A percentile compares a stretch with the other conserved stretches of the same genome.
These are phyloP conservation scores for Pyropia yezoensis DNA, from an alignment of 23 red algal genomes.

Conservation along the genomic window DNA sequence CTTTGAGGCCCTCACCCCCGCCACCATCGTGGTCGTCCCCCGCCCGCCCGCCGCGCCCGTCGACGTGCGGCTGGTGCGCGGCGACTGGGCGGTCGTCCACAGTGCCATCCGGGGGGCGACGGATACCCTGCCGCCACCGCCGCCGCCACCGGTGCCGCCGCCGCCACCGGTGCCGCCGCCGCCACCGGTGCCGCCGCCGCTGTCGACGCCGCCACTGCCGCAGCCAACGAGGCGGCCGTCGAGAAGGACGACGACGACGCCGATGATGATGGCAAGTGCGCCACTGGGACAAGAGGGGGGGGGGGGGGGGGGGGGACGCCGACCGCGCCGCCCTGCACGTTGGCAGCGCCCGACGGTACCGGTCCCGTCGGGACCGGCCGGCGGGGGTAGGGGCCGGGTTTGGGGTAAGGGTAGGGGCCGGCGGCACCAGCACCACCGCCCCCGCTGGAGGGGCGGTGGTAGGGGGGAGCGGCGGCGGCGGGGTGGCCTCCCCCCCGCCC, in stretches of 20 bases:
- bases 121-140: background rate
- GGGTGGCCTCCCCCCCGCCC: constrained; percentile 7
- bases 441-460: background rate
- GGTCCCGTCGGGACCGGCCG: background rate
- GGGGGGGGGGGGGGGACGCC: background rate
- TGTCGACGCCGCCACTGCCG: too few relatives aligned
- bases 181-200: background rate
- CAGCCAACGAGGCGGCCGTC: too few relatives aligned
- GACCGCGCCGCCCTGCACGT: background rate
- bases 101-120: background rate
- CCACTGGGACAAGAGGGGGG: too few relatives aligned
- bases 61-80: background rate
- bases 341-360: background rate
- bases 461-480: background rate
- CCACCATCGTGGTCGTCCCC: background rate
- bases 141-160: background rate
- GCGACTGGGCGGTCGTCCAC: background rate
- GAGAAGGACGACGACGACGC: too few relatives aligned
- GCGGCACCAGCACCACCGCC: background rate
- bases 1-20: background rate
- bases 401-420: background rate
- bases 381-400: background rate
- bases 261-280: too few relatives aligned
- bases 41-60: background rate
- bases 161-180: background rate